phyloP scores from a whole-genome alignment of 306 rosid species.

The Pyrus betulifolia region DNA sequence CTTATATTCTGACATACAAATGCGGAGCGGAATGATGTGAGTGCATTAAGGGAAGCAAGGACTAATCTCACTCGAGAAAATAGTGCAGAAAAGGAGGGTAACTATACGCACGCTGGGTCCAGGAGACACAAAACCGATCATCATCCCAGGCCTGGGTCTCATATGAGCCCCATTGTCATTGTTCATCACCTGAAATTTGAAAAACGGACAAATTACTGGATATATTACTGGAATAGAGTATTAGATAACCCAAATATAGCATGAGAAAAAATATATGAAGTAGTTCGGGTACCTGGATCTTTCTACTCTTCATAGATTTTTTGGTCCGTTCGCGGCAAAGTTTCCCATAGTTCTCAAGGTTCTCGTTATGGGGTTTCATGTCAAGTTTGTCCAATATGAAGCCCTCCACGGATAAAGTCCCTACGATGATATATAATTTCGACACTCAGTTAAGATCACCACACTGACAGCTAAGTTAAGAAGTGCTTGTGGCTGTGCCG shows the following conservation, averaged over 20 bases:
- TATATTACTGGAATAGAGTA: background rate
- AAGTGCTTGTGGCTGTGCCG: background rate
- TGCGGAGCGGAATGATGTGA: background rate
- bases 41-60: background rate
- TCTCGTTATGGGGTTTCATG: slow-evolving; percentile 73
- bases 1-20: background rate
- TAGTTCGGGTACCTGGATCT: slow-evolving; percentile 61
- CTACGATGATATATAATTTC: slow-evolving; percentile 30
- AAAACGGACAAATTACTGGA: slow-evolving; percentile 10
- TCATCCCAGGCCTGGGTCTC: slow-evolving; percentile 86
- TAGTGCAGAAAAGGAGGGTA: slow-evolving; percentile 5
- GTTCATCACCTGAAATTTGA: slow-evolving; percentile 56
- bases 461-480: background rate
- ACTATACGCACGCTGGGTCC: slow-evolving; percentile 40
- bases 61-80: slow-evolving; percentile 1
- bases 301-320: slow-evolving; percentile 64
- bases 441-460: slow-evolving; percentile 13
- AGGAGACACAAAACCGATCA: slow-evolving; percentile 35
- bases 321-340: slow-evolving; percentile 79
- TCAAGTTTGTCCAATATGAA: slow-evolving; percentile 67
- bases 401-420: slow-evolving; percentile 69
- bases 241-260: background rate
- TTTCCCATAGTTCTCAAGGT: slow-evolving; percentile 70
- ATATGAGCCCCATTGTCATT: slow-evolving; percentile 63
- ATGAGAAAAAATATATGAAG: background rate